Conservation (phyloP, 495 filamentous ascomycete genomes). For the Penicillium antarcticum region DNA sequence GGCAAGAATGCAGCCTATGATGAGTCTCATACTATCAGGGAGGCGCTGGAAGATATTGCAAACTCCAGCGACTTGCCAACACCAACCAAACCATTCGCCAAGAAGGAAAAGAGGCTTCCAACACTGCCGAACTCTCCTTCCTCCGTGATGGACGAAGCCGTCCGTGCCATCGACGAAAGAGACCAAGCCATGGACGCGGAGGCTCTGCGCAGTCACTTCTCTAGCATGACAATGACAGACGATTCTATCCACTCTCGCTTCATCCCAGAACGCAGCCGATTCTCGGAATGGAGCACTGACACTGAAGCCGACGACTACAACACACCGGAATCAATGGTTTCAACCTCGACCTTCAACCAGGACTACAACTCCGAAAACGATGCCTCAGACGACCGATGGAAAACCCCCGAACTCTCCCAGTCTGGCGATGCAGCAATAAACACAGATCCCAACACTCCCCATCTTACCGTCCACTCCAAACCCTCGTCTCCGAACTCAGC, state of each 20-base stretch:
- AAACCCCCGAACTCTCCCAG: conserved; percentile 25
- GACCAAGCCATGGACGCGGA: conserved; percentile 34
- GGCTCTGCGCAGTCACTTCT: conserved; percentile 39
- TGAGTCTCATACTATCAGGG: conserved; percentile 7
- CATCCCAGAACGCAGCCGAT: conserved; percentile 36
- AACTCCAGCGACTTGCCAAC: conserved; percentile 22
- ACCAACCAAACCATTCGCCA: conserved; percentile 30
- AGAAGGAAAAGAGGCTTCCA: conserved; percentile 44
- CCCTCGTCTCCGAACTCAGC: conserved; percentile 35
- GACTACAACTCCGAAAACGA: conserved; percentile 17
- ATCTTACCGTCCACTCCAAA: conserved; percentile 34
- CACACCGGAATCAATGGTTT: conserved; percentile 40
- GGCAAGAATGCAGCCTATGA: conserved; percentile 4
- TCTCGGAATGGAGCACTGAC: conserved; percentile 48
- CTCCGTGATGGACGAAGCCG: conserved; percentile 46
- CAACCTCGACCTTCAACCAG: conserved; percentile 29
- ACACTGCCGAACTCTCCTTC: conserved; percentile 47
- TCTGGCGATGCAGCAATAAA: conserved; percentile 19
- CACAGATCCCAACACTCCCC: conserved; percentile 40
- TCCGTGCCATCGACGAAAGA: conserved; percentile 38
- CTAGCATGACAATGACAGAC: conserved; percentile 39
- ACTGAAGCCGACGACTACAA: conserved; percentile 27
- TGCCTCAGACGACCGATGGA: conserved; percentile 17
- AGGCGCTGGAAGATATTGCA: conserved; percentile 5
- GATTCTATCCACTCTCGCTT: conserved; percentile 28